Evolutionary conservation across 441 rosid species (phyloP).

Genomic region (Viola pubescens): DNA sequence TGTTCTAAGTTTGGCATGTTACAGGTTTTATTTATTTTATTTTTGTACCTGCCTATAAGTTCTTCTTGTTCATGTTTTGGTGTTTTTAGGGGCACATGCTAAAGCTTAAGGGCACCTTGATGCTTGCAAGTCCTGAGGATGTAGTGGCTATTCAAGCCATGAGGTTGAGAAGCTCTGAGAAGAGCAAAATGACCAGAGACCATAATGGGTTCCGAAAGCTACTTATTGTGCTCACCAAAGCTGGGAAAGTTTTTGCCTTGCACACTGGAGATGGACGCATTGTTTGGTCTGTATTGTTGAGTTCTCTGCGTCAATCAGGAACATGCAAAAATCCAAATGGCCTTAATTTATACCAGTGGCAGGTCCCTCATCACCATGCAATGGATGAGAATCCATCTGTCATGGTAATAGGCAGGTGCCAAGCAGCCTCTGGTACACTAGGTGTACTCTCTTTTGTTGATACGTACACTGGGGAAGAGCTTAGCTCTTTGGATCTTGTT

Average conservation of each 20-base stretch:
- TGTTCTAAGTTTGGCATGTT: conserved; percentile 1
- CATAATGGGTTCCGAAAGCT: conserved; percentile 97
- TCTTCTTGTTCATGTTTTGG: conserved; percentile 14
- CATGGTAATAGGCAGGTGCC: conserved; percentile 81
- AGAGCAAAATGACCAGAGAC: conserved; percentile 94
- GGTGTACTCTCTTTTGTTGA: conserved; percentile 83
- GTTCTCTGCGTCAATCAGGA: conserved; percentile 54
- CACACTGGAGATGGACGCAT: conserved; percentile 97
- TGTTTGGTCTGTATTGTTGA: conserved; percentile 79
- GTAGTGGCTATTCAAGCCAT: conserved; percentile 75
- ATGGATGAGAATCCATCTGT: conserved; percentile 92
- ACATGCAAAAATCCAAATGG: conserved; percentile 51
- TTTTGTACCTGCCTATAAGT: conserved; percentile 7
- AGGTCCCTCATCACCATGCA: conserved; percentile 97
- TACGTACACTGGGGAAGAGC: conserved; percentile 78
- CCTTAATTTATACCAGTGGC: conserved; percentile 78
- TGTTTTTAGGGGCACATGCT: conserved; percentile 74
- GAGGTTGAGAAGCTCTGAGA: conserved; percentile 85
- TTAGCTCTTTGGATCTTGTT: conserved; percentile 42
- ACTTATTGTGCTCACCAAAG: conserved; percentile 73
- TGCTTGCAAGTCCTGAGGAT: conserved; percentile 96
- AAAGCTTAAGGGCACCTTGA: conserved; percentile 88
- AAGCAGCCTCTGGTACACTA: conserved; percentile 44
- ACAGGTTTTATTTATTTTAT: conserved; percentile 2
- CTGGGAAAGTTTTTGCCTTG: conserved; percentile 85